Conservation (phyloP, 2,329 filamentous ascomycete genomes). For the Aureobasidium vineae region DNA sequence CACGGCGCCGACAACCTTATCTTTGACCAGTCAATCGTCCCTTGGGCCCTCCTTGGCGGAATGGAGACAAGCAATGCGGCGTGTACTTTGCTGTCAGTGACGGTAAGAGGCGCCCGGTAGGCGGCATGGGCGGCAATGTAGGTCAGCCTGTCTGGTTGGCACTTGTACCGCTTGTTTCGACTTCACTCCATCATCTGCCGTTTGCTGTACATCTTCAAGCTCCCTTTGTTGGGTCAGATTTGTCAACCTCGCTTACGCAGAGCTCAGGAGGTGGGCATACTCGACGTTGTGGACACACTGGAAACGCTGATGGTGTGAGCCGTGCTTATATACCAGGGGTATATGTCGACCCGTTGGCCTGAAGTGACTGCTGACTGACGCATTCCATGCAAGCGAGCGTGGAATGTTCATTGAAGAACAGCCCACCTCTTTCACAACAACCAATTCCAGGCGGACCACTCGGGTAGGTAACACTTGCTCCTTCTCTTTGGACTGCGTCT, state of each 20-base stretch:
- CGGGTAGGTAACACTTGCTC: not conserved
- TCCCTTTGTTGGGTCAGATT: not conserved
- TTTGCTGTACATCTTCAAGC: not conserved
- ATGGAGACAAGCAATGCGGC: constrained; percentile 16
- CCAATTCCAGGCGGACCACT: not conserved
- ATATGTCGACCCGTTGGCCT: not conserved
- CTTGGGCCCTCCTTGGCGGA: constrained; percentile 5
- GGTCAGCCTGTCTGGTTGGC: not conserved
- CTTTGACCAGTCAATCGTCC: not conserved
- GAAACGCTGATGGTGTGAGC: not conserved
- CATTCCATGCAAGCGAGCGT: not conserved
- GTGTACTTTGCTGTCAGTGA: not conserved
- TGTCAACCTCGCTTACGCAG: not conserved
- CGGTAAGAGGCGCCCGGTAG: constrained; percentile 1
- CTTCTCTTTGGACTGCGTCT: not conserved
- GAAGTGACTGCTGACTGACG: not conserved
- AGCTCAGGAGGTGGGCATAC: not conserved
- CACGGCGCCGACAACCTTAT: not conserved
- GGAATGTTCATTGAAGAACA: not conserved
- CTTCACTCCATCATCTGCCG: not conserved
- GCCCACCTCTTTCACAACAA: not conserved
- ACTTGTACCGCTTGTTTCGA: constrained; percentile 19
- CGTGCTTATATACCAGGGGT: not conserved
- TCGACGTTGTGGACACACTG: not conserved
- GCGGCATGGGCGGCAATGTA: constrained; percentile 8